Conservation (phyloP, 1,284 basidiomycete species). For the Rhodotorula glutinis region DNA sequence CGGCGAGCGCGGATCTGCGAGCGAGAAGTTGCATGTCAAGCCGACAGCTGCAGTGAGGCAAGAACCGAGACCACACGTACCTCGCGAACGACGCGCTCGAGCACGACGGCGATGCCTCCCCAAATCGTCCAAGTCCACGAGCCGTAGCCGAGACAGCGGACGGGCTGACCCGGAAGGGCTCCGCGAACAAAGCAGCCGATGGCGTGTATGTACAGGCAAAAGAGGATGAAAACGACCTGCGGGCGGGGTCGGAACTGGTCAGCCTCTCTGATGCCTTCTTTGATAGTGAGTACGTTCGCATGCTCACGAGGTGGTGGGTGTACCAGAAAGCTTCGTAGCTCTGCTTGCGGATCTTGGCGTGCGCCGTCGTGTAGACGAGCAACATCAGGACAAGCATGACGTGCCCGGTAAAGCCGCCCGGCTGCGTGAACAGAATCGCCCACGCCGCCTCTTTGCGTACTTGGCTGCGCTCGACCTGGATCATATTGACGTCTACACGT, state of each 20-base stretch:
- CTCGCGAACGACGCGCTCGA: constrained; percentile 74
- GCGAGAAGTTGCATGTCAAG: neutral
- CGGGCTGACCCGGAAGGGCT: constrained; percentile 58
- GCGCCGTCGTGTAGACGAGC: constrained; percentile 62
- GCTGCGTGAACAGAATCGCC: constrained; percentile 77
- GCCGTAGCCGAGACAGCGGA: constrained; percentile 77
- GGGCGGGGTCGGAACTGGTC: neutral
- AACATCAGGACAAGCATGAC: constrained; percentile 70
- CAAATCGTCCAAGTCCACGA: constrained; percentile 74
- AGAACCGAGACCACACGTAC: constrained; percentile 52
- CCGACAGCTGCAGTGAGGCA: too few relatives aligned
- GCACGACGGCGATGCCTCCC: constrained; percentile 79
- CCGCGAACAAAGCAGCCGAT: constrained; percentile 85
- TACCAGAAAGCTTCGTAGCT: constrained; percentile 93
- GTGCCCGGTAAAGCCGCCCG: constrained; percentile 72
- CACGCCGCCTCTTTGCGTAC: constrained; percentile 69
- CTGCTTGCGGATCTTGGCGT: constrained; percentile 74
- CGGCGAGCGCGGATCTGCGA: constrained; percentile 51
- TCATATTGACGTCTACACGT: constrained; percentile 67
- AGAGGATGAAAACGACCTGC: constrained; percentile 23
- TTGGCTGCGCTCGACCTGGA: constrained; percentile 63
- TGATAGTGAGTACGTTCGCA: constrained; percentile 49
- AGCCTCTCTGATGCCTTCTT: too few relatives aligned
- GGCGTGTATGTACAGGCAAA: constrained; percentile 62
- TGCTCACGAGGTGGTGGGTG: constrained; percentile 75